phyloP scores from a whole-genome alignment of 495 filamentous ascomycete species.

The Diplogelasinospora grovesii region DNA sequence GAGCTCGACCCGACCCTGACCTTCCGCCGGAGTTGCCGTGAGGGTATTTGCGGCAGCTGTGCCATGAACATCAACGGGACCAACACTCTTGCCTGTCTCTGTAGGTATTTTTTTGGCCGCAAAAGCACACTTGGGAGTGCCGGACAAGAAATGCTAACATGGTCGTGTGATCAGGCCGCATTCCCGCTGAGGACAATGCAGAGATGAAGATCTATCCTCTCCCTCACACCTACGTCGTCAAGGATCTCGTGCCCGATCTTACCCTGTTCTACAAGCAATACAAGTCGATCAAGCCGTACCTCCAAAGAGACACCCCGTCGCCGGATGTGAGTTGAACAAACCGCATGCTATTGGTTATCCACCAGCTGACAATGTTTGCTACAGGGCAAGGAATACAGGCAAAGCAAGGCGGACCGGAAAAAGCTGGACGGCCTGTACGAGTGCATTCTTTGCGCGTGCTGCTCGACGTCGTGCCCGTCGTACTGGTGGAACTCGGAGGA shows the following conservation, averaged over 20 bases:
- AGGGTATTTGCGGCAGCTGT: constrained; percentile 97
- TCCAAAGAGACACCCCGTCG: constrained; percentile 75
- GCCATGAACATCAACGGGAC: constrained; percentile 99
- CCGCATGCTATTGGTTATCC: neutral
- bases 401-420: constrained; percentile 80
- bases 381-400: constrained; percentile 81
- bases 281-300: constrained; percentile 98
- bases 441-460: constrained; percentile 99
- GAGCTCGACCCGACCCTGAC: constrained; percentile 95
- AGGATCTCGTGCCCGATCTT: constrained; percentile 94
- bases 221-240: constrained; percentile 98
- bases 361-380: constrained; percentile 15
- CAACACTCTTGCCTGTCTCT: constrained; percentile 95
- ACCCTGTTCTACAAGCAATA: constrained; percentile 99
- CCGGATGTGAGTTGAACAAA: constrained; percentile 54
- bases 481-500: constrained; percentile 99
- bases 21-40: constrained; percentile 88
- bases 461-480: constrained; percentile 93
- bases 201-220: constrained; percentile 96
- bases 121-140: too few relatives aligned
- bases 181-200: constrained; percentile 70
- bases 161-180: constrained; percentile 62
- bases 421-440: constrained; percentile 99
- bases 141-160: constrained; percentile 8
- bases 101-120: constrained; percentile 54